phyloP scores from a whole-genome alignment of 768 basidiomycete species.

The Rhodocollybia butyracea region DNA sequence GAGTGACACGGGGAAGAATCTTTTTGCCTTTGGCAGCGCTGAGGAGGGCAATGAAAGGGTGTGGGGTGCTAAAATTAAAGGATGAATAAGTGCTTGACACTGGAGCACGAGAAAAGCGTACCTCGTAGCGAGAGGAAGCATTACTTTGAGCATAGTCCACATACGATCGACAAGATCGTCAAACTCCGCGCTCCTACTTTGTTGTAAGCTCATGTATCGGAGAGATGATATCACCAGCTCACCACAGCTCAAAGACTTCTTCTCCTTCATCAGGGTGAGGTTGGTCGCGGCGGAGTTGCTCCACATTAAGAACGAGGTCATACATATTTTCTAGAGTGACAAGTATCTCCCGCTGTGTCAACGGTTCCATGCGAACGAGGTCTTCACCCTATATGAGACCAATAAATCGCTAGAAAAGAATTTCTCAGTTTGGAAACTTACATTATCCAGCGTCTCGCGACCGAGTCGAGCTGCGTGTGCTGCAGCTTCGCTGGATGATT shows the following conservation, averaged over 20 bases:
- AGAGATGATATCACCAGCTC: constrained; percentile 16
- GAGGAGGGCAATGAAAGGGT: constrained; percentile 94
- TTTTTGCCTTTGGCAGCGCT: constrained; percentile 90
- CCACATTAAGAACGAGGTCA: constrained; percentile 78
- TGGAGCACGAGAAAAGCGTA: constrained; percentile 26
- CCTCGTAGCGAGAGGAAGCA: constrained; percentile 93
- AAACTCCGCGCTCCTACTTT: constrained; percentile 55
- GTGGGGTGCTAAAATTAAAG: constrained; percentile 63
- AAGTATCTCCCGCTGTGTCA: constrained; percentile 77
- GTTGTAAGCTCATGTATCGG: constrained; percentile 4
- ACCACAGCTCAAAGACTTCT: constrained; percentile 44
- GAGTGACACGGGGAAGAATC: constrained; percentile 82
- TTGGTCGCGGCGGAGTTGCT: constrained; percentile 81
- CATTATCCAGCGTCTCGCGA: constrained; percentile 67
- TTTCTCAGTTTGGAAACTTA: constrained; percentile 22
- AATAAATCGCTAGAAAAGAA: neutral
- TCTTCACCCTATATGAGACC: constrained; percentile 47
- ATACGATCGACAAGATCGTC: constrained; percentile 60
- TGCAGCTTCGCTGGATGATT: constrained; percentile 52
- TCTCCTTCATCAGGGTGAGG: constrained; percentile 60
- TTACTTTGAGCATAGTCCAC: constrained; percentile 82
- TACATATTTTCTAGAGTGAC: constrained; percentile 81
- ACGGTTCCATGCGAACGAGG: constrained; percentile 64
- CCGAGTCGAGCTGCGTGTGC: constrained; percentile 75
- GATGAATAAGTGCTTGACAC: neutral